A percentile compares a stretch with the other conserved stretches of the same genome.
Conservation (phyloP, 1,139 yeast species). For the Candida tropicalis region DNA sequence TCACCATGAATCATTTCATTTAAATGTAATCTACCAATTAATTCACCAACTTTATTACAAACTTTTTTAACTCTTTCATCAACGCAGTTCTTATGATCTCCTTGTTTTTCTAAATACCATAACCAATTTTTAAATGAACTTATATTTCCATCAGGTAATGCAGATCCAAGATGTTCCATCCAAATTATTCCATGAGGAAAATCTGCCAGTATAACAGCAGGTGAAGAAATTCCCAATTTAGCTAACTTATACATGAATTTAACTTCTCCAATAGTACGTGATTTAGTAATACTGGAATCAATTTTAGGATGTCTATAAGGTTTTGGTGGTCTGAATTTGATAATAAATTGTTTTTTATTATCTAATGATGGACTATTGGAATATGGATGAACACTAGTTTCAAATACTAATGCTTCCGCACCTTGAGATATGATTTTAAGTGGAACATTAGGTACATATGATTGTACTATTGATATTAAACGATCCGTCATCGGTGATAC, state of each 20-base stretch:
- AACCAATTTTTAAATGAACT: slow-evolving; percentile 72
- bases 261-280: slow-evolving; percentile 83
- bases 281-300: slow-evolving; percentile 75
- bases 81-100: slow-evolving; percentile 27
- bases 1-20: slow-evolving; percentile 92
- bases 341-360: slow-evolving; percentile 48
- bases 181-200: slow-evolving; percentile 79
- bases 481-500: slow-evolving; percentile 42
- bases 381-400: slow-evolving; percentile 70
- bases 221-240: slow-evolving; percentile 62
- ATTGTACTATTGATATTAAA: slow-evolving; percentile 42
- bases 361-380: slow-evolving; percentile 31
- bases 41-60: slow-evolving; percentile 60
- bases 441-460: slow-evolving; percentile 49
- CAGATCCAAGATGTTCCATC: slow-evolving; percentile 77
- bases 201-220: slow-evolving; percentile 72
- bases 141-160: slow-evolving; percentile 48
- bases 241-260: slow-evolving; percentile 68
- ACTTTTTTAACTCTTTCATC: slow-evolving; percentile 41
- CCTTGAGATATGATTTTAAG: slow-evolving; percentile 76
- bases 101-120: slow-evolving; percentile 57
- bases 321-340: slow-evolving; percentile 88
- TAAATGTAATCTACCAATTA: slow-evolving; percentile 72
- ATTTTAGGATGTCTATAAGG: slow-evolving; percentile 85
- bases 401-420: slow-evolving; percentile 90